Percentiles rank a stretch among this genome's conserved stretches.
These are phyloP conservation scores for Monosporascus sp. DNA, from an alignment of 2,329 filamentous ascomycete species.

Conservation along the genomic window DNA sequence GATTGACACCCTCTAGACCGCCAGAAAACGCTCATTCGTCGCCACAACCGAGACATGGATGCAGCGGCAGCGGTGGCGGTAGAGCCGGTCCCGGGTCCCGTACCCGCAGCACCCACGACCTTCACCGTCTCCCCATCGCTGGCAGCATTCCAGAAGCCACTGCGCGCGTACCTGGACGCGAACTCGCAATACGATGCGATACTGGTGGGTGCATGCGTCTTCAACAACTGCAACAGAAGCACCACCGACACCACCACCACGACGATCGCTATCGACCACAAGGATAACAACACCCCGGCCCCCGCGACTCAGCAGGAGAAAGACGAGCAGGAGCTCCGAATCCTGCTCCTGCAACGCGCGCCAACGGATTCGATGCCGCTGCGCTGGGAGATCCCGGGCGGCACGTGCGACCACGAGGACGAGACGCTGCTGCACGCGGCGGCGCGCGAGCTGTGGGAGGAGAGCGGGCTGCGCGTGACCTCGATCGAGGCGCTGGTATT, in stretches of 20 bases:
- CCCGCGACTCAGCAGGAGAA: not conserved
- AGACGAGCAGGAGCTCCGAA: constrained; percentile 8
- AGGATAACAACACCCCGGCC: not conserved
- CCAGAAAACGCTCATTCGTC: too few species aligned
- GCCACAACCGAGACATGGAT: not conserved
- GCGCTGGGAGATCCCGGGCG: constrained; percentile 39
- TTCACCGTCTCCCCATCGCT: constrained; percentile 16
- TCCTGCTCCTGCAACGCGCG: constrained; percentile 37
- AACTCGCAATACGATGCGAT: constrained; percentile 17
- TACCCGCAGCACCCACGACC: constrained; percentile 8
- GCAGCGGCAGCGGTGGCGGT: not conserved
- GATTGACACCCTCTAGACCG: not conserved
- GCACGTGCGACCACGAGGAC: constrained; percentile 33
- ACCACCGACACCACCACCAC: not conserved
- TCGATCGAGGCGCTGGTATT: constrained; percentile 14
- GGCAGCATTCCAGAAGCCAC: constrained; percentile 15
- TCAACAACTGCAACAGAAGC: constrained; percentile 9
- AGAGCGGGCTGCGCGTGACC: constrained; percentile 29
- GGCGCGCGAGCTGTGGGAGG: constrained; percentile 38
- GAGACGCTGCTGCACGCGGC: constrained; percentile 31
- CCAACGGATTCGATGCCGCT: constrained; percentile 30
- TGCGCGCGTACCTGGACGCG: constrained; percentile 16
- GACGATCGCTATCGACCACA: not conserved
- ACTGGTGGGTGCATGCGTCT: constrained; percentile 25
- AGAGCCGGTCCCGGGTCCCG: constrained; percentile 1